Evolutionary conservation across 2,329 filamentous ascomycete species (phyloP).

Genomic region (Scytalidium lignicola): DNA sequence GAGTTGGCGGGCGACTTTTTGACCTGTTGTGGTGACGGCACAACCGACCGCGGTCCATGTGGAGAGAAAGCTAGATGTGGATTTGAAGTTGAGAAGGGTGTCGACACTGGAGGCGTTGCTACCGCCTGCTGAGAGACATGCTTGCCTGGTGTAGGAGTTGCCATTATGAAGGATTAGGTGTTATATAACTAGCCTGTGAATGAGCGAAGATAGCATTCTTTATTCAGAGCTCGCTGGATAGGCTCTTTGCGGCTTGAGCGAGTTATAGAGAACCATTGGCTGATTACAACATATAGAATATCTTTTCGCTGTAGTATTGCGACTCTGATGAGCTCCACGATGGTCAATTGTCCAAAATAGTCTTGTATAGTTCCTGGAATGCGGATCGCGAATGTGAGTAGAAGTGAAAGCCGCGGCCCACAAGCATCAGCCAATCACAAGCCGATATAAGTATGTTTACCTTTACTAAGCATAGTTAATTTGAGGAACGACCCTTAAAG

Average conservation of each 20-base stretch:
- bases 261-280: not conserved
- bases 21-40: constrained; percentile 58
- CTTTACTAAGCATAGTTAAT: too few relatives aligned
- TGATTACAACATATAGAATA: too few relatives aligned
- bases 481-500: too few relatives aligned
- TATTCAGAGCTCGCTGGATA: not conserved
- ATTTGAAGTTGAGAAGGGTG: constrained; percentile 51
- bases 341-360: too few relatives aligned
- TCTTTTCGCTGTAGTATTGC: too few relatives aligned
- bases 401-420: too few relatives aligned
- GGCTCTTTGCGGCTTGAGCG: not conserved
- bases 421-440: too few relatives aligned
- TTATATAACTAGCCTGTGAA: not conserved
- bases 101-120: constrained; percentile 62
- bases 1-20: constrained; percentile 51
- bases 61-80: constrained; percentile 53
- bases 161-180: constrained; percentile 16
- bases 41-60: constrained; percentile 36
- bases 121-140: constrained; percentile 16
- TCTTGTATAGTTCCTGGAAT: too few relatives aligned
- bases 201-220: not conserved
- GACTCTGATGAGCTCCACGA: too few relatives aligned
- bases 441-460: too few relatives aligned
- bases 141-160: constrained; percentile 27
- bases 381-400: too few relatives aligned